phyloP scores from a whole-genome alignment of 768 basidiomycete species.

The Gymnopilus junonius region DNA sequence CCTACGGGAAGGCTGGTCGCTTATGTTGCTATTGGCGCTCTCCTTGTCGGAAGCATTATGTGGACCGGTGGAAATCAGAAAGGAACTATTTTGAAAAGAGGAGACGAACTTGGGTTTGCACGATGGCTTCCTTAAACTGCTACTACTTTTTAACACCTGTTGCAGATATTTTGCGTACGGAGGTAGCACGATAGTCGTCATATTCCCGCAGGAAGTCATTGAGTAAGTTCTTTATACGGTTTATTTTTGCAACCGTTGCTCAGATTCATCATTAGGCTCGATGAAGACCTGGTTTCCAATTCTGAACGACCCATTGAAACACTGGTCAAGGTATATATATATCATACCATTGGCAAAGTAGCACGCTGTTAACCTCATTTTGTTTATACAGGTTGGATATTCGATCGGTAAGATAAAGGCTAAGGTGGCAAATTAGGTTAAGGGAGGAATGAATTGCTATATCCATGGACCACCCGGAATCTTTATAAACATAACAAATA shows the following conservation, averaged over 20 bases:
- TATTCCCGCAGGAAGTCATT: conserved; percentile 60
- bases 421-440: not conserved
- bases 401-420: conserved; percentile 33
- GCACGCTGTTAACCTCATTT: not conserved
- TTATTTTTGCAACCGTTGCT: not conserved
- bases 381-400: conserved; percentile 34
- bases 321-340: conserved; percentile 59
- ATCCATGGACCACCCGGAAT: not conserved
- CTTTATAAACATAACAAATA: conserved; percentile 16
- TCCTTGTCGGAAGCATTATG: conserved; percentile 77
- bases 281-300: conserved; percentile 61
- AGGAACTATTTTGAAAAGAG: conserved; percentile 53
- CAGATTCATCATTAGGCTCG: conserved; percentile 42
- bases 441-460: conserved; percentile 6
- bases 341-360: not conserved
- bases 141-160: conserved; percentile 26
- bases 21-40: conserved; percentile 78
- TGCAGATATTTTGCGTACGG: conserved; percentile 68
- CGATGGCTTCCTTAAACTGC: not conserved
- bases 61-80: conserved; percentile 61
- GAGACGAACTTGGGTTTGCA: conserved; percentile 61
- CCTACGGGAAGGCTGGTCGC: conserved; percentile 55
- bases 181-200: conserved; percentile 68
- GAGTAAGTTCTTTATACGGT: conserved; percentile 35
- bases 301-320: conserved; percentile 67